Evolutionary conservation across 2,329 filamentous ascomycete genomes (phyloP), one percentile per base, ranked within the genome.

Genomic region (Fusarium nanum): DNA sequence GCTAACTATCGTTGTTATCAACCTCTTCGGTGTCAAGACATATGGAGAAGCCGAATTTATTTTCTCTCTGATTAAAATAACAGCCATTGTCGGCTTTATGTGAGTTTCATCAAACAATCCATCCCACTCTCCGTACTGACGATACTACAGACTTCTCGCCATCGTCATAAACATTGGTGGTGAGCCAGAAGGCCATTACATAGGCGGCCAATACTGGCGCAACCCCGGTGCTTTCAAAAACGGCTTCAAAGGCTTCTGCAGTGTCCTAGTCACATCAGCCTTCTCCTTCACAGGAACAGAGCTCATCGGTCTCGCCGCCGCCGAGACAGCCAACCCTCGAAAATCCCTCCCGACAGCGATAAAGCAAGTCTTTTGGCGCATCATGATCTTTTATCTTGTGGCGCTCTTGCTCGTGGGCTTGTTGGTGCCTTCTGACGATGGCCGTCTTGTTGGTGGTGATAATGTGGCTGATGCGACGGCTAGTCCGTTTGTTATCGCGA

Each of bases 321-420:
- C 92, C 41, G 92, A 94, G 77, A 92, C 92, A 0, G 88, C 87
- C 22, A 93, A 93, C 74, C 92, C 92, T 3, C 87, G 91, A 56
- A 93, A 96, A 76, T 92, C 91, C 1, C 85, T 98, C 1, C 94
- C 94, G 0, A 93, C 89, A 0, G 94, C 94, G 7, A 91, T 97
- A 75, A 97, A 97, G 81, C 94, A 97, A 78, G 93, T 97, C 20
- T 97, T 97, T 80, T 98, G 94, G 94, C 91, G 94, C 74, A 97
- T 97, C 76, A 89, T 89, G 10, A 85, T 97, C 60, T 98, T 98
- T 82, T 98, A 97, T 82, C 86, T 98, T 50, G 89, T 97, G n/a
- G 92, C 92, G 0, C 86, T 98, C 7, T 88, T 89, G 20, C 83
- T 98, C 4, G 89, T 98, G 60, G 93, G 94, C 20, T 85, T 97